Conservation (phyloP, 345 rosid species). For the Draba incana region DNA sequence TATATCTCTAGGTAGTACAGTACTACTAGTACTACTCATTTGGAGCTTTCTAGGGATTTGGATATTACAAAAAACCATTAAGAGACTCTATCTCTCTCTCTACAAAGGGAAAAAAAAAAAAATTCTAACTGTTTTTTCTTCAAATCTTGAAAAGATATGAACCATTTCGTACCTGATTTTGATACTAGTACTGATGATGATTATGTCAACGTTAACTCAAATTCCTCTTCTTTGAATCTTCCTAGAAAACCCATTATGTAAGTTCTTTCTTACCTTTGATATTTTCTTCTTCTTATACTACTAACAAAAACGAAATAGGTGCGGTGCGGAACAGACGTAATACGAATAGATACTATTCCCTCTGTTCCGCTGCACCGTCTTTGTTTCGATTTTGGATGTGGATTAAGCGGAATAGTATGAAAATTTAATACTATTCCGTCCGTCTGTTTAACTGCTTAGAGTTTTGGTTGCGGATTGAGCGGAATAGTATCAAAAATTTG, state of each 20-base stretch:
- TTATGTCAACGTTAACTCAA: conserved; percentile 37
- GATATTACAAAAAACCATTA: background rate
- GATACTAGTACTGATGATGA: conserved; percentile 52
- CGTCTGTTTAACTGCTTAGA: too few species aligned
- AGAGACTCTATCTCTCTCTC: background rate
- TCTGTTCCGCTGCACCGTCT: too few species aligned
- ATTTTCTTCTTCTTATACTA: background rate
- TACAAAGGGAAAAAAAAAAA: too few species aligned
- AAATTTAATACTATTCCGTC: too few species aligned
- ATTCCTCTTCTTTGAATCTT: conserved; percentile 43
- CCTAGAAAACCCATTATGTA: conserved; percentile 55
- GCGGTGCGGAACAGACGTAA: too few species aligned
- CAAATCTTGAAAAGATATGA: conserved; percentile 40
- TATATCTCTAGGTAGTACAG: background rate
- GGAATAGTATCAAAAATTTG: too few species aligned
- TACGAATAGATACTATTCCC: too few species aligned
- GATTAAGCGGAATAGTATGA: too few species aligned
- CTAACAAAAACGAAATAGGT: too few species aligned
- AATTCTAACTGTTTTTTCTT: background rate
- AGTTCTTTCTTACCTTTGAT: background rate
- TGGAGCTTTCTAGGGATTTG: conserved; percentile 10
- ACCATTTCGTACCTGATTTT: conserved; percentile 75
- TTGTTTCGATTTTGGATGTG: too few species aligned
- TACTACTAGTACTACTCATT: background rate
- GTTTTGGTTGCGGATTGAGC: too few species aligned